Percentiles rank a stretch among this genome's conserved stretches.
These are phyloP conservation scores for Gomphus sp. DNA, from an alignment of 1,284 basidiomycete species.

Conservation along the genomic window DNA sequence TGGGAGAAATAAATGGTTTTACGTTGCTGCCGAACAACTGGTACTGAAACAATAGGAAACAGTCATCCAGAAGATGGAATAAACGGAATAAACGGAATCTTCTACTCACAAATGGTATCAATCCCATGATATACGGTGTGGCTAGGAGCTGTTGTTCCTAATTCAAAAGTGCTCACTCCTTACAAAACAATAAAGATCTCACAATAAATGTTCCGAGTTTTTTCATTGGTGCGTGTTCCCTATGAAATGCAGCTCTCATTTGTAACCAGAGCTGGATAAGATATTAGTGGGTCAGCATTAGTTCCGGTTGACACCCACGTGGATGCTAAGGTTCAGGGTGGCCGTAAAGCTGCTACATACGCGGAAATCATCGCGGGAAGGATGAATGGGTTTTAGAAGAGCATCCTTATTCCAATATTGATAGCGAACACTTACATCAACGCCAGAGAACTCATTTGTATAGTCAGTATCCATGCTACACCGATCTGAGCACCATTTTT, in stretches of 20 bases:
- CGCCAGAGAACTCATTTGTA: neutral
- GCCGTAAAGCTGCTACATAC: neutral
- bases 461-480: neutral
- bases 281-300: neutral
- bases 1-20: neutral
- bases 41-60: neutral
- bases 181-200: neutral
- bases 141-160: neutral
- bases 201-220: neutral
- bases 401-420: neutral
- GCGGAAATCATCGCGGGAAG: neutral
- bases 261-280: neutral
- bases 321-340: neutral
- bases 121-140: neutral
- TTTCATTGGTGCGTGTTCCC: neutral
- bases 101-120: neutral
- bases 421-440: neutral
- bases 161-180: neutral
- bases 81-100: neutral
- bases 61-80: neutral
- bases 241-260: neutral
- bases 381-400: neutral
- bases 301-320: neutral
- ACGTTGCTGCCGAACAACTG: neutral
- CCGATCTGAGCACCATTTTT: neutral